Evolutionary conservation across 179 eudicot genomes (phyloP), one percentile per base, ranked within the genome.

Genomic region (Actinidia arguta): DNA sequence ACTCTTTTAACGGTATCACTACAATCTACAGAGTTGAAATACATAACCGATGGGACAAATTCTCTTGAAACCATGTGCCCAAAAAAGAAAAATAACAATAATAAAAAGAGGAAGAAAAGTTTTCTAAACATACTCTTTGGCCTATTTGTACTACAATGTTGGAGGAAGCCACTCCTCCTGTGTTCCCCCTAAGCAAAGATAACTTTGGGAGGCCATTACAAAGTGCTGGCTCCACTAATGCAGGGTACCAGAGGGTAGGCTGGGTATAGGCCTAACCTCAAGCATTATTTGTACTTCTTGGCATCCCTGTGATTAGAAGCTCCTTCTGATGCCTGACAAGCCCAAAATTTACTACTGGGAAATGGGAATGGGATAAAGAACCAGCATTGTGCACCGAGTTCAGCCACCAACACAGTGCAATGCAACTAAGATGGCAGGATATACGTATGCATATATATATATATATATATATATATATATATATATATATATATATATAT

Each of bases 261-360:
- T 5, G 74, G 18, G 27, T 8, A 44, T 72, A 51, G 24, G 74
- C 56, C 75, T 22, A 22, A 47, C 39, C 20, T n/a, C 27, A 22
- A 72, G 24, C 24, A 72, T 13, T 48, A 47, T 14, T 22, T 48
- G 39, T 24, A 24, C 76, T 20, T 47, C 48, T 9, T 72, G 31
- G 76, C 56, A 73, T 73, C 76, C 27, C 56, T 13, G 27, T 52
- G 39, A 72, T 70, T 72, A 17, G 44, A 24, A 24, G 76, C 58
- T 50, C 76, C 56, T 72, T 72, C 76, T 72, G 36, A 22, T 72
- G 58, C 27, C 16, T 25, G 51, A 72, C 24, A 48, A 56, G 18
- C 56, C 56, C 56, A 46, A 22, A 11, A 52, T 20, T 6, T 18
- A 27, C 67, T 27, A 64, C 70, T 11, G 6, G 8, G 1, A 36